Base-by-base conservation (phyloP, 1,284 basidiomycete species). In the Cystobasidium pallidum region DNA sequence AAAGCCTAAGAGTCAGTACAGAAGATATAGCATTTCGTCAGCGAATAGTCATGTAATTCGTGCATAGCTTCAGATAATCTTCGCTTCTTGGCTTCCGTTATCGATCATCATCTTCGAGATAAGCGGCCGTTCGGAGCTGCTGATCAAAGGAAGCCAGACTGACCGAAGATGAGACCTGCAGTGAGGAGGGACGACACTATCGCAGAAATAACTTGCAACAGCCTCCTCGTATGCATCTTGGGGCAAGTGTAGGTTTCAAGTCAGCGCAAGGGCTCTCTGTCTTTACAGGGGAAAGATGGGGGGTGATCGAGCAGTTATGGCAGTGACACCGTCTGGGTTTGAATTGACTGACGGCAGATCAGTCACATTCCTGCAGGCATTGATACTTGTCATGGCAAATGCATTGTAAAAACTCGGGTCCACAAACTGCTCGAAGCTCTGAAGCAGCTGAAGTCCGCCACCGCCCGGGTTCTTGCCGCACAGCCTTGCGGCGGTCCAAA, bases 121-220 rank as follows among this genome's bases (percentile, higher is more conserved):
- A 57, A 57, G 30, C 17, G n/a, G 10, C 58, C 45, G 24, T 17
- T n/a, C 30, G 13, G 21, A 28, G 17, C 11, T 32, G 57, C 57
- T 8, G 36, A 13, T 7, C 6, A 39, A 13, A 58, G 8, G n/a
- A 36, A 24, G 57, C 32, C 15, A 41, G 3, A 39, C 61, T 36
- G 24, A 51, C 68, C 68, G 61, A 71, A 71, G 45, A 71, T 71
- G 15, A 71, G 47, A 30, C 68, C 68, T 11, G 68, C 68, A 6
- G 61, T 63, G 15, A 71, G 68, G 7, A 71, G 51, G 21, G 57
- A 36, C 6, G 36, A 36, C 7, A 57, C 17, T 21, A 63, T 51
- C 13, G 68, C 68, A 24, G 34, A 41, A n/a, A 36, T 49, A 10
- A 71, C 68, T 41, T 71, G 68, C 17, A 71, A 24, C 3, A 71